These are phyloP conservation scores for Exophiala viscosa DNA, from an alignment of 2,329 filamentous ascomycete species.

Conservation along the genomic window DNA sequence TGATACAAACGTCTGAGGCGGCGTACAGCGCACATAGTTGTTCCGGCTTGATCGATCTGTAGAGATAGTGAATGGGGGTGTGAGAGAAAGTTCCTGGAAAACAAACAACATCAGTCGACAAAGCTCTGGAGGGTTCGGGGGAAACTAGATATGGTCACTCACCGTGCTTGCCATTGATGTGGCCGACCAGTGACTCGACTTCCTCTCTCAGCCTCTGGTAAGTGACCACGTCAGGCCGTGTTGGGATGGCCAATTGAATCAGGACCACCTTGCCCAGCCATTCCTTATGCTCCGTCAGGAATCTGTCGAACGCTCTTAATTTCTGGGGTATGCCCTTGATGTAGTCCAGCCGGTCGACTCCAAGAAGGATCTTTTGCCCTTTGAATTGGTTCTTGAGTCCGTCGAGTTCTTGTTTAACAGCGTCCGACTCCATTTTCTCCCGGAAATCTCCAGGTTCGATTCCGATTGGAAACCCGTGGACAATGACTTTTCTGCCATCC, in stretches of 20 bases:
- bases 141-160: constrained; percentile 2
- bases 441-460: constrained; percentile 94
- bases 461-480: constrained; percentile 89
- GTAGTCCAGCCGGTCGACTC: constrained; percentile 90
- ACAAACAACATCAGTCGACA: too few species aligned
- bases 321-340: constrained; percentile 97
- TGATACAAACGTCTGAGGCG: constrained; percentile 80
- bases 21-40: constrained; percentile 91
- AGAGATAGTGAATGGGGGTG: constrained; percentile 93
- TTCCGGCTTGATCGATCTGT: constrained; percentile 88
- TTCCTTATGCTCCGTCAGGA: constrained; percentile 86
- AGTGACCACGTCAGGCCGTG: constrained; percentile 79
- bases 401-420: constrained; percentile 75
- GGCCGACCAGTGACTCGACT: constrained; percentile 85
- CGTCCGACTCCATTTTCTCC: constrained; percentile 70
- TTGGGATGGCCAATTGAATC: constrained; percentile 89
- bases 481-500: constrained; percentile 73
- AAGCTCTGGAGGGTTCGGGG: too few species aligned
- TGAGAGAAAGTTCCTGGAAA: constrained; percentile 69
- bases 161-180: constrained; percentile 90
- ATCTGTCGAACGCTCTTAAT: constrained; percentile 84
- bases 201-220: constrained; percentile 90
- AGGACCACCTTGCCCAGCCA: constrained; percentile 91
- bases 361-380: constrained; percentile 85
- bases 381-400: constrained; percentile 78